A percentile compares a stretch with the other conserved stretches of the same genome.
phyloP scores from a whole-genome alignment of 1,284 basidiomycete species.

The Fistulinella cinereoalba region DNA sequence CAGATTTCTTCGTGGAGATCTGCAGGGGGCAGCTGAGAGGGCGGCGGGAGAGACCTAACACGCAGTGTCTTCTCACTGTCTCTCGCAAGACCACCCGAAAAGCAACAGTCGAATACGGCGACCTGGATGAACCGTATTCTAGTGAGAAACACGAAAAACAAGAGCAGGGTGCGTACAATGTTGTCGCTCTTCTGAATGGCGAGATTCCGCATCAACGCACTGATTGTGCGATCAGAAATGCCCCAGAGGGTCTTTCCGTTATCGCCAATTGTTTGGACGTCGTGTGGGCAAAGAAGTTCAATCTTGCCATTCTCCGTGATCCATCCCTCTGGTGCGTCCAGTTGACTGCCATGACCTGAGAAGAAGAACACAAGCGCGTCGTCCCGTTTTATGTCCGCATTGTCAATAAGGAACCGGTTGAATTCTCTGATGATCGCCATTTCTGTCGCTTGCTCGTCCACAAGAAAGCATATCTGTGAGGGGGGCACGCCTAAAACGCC shows the following conservation, averaged over 20 bases:
- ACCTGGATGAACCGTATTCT: conserved; percentile 2
- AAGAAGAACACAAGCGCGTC: conserved; percentile 66
- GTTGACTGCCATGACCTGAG: conserved; percentile 57
- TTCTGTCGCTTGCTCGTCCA: conserved; percentile 54
- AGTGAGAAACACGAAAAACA: not conserved
- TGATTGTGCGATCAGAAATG: conserved; percentile 49
- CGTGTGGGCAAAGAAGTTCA: conserved; percentile 56
- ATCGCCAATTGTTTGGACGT: conserved; percentile 42
- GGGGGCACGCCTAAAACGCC: conserved; percentile 52
- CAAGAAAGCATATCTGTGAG: conserved; percentile 49
- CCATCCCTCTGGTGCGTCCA: conserved; percentile 53
- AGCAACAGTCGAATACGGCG: conserved; percentile 21
- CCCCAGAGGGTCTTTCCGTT: conserved; percentile 37
- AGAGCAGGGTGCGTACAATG: conserved; percentile 31
- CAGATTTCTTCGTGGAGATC: conserved; percentile 17
- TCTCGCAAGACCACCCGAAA: conserved; percentile 23
- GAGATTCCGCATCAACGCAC: conserved; percentile 49
- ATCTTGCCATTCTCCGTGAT: conserved; percentile 42
- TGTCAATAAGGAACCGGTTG: conserved; percentile 52
- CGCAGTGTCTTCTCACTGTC: conserved; percentile 1
- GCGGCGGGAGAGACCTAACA: conserved; percentile 12
- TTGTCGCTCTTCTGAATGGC: conserved; percentile 57
- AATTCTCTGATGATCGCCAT: conserved; percentile 44
- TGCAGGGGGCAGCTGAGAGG: conserved; percentile 7
- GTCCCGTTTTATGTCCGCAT: conserved; percentile 48